phyloP scores from a whole-genome alignment of 169 alveolate genomes.

The Eimeria zaria region DNA sequence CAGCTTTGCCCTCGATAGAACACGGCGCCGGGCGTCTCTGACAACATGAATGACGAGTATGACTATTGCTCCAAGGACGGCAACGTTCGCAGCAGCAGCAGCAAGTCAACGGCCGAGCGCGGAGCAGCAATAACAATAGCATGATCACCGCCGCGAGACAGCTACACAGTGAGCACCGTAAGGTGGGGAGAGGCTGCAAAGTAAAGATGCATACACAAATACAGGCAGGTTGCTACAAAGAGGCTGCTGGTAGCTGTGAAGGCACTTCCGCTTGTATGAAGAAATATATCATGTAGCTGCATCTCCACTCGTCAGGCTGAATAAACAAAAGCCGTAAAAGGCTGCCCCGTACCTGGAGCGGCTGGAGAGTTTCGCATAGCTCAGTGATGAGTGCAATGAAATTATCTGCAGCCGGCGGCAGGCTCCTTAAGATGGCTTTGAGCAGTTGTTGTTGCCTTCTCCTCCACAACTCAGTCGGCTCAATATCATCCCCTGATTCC shows the following conservation, averaged over 20 bases:
- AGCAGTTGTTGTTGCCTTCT: slow-evolving; percentile 69
- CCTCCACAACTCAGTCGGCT: slow-evolving; percentile 54
- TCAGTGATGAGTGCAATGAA: slow-evolving; percentile 43
- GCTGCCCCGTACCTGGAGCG: slow-evolving; percentile 49
- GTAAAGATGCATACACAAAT: neutral
- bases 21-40: slow-evolving; percentile 60
- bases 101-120: slow-evolving; percentile 77
- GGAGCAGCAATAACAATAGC: slow-evolving; percentile 59
- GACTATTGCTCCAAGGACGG: slow-evolving; percentile 74
- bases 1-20: slow-evolving; percentile 11
- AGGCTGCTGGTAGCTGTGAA: neutral
- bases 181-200: slow-evolving; percentile 76
- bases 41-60: slow-evolving; percentile 56
- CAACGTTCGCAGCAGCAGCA: slow-evolving; percentile 80
- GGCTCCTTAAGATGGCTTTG: slow-evolving; percentile 60
- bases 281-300: neutral
- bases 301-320: neutral
- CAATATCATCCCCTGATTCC: slow-evolving; percentile 75
- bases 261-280: neutral
- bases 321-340: neutral
- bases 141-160: slow-evolving; percentile 63
- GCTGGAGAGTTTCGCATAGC: slow-evolving; percentile 75
- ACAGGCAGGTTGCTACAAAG: neutral
- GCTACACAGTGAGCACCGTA: slow-evolving; percentile 74
- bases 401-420: slow-evolving; percentile 64